A percentile compares a stretch with the other conserved stretches of the same genome.
Evolutionary conservation across 2,329 filamentous ascomycete species (phyloP).

Genomic region (Apiospora sp.): DNA sequence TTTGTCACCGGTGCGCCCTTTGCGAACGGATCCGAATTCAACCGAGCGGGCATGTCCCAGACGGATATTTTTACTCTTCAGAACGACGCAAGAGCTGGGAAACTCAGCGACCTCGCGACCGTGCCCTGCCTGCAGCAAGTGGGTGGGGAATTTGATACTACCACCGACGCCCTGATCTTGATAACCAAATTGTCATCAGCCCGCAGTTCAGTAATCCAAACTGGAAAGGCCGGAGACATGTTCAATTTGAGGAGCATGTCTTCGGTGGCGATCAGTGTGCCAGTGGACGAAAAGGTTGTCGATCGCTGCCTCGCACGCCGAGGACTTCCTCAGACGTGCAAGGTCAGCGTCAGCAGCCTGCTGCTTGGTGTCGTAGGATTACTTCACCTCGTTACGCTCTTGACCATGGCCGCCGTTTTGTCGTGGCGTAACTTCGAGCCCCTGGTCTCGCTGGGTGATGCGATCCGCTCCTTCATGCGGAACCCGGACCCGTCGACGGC

Average conservation of each 20-base stretch:
- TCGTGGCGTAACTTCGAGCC: conserved; percentile 47
- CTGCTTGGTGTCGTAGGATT: conserved; percentile 50
- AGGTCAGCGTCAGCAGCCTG: conserved; percentile 51
- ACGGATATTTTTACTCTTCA: conserved; percentile 47
- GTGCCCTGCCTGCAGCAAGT: conserved; percentile 44
- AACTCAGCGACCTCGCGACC: conserved; percentile 43
- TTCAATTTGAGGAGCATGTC: conserved; percentile 28
- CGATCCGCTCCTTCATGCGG: conserved; percentile 57
- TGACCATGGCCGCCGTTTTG: conserved; percentile 39
- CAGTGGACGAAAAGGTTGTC: conserved; percentile 38
- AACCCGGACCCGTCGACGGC: conserved; percentile 50
- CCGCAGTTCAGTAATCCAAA: conserved; percentile 45
- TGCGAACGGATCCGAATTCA: conserved; percentile 44
- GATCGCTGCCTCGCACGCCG: conserved; percentile 45
- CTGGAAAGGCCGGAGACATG: conserved; percentile 38
- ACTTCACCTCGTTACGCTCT: conserved; percentile 39
- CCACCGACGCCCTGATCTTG: conserved; percentile 46
- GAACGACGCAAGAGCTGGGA: conserved; percentile 39
- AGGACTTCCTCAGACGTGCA: conserved; percentile 43
- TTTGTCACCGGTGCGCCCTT: conserved; percentile 49
- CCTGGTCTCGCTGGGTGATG: conserved; percentile 59
- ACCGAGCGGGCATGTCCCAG: conserved; percentile 44
- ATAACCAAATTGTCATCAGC: conserved; percentile 39
- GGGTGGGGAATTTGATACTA: conserved; percentile 41
- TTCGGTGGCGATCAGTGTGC: conserved; percentile 27